Base-by-base conservation (phyloP, 139 green algal species). In the Chlorella sp. region DNA sequence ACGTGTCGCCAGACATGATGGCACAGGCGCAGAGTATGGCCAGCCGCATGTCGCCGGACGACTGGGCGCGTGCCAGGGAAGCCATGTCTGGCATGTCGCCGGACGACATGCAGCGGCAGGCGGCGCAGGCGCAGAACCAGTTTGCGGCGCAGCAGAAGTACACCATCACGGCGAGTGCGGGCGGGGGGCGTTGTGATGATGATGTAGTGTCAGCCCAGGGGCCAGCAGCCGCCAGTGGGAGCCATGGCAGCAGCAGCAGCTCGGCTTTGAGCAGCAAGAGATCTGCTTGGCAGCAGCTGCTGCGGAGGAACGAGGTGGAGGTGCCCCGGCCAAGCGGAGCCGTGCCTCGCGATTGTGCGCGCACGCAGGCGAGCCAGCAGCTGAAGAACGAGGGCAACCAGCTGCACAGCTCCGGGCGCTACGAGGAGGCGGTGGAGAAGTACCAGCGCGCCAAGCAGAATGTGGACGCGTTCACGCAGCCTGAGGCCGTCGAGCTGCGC, bases 331-430 rank as follows among this genome's bases (percentile, higher is more conserved):
- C n/a, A n/a, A n/a, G n/a, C n/a, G n/a, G n/a, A n/a, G n/a, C n/a
- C n/a, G n/a, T n/a, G 35, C 6, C 10, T 35, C 29, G 31, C 27
- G 23, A 24, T 35, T 36, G 3, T 72, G 35, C 67, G 5, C 49
- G 35, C 36, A 3, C 17, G 31, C 77, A 87, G 81, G 82, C 71
- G 49, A 82, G 77, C 69, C 77, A 74, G 23, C 75, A 81, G 70
- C 62, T 87, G n/a, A 87, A 88, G 50, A n/a, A n/a, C 1, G 83
- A 88, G 36, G 83, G 83, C 42, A 88, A 88, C 68, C 34, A 64
- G 75, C 71, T 88, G 49, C 83, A 88, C 51, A 63, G 42, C 17
- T 36, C 60, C 2, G 74, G 71, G 24, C 66, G 42, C 0, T 84
- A 70, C 71, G 35, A 55, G 31, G 76, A 79, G 31, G 85, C 85